Conservation (phyloP, 768 basidiomycete species). For the Trametes punicea region DNA sequence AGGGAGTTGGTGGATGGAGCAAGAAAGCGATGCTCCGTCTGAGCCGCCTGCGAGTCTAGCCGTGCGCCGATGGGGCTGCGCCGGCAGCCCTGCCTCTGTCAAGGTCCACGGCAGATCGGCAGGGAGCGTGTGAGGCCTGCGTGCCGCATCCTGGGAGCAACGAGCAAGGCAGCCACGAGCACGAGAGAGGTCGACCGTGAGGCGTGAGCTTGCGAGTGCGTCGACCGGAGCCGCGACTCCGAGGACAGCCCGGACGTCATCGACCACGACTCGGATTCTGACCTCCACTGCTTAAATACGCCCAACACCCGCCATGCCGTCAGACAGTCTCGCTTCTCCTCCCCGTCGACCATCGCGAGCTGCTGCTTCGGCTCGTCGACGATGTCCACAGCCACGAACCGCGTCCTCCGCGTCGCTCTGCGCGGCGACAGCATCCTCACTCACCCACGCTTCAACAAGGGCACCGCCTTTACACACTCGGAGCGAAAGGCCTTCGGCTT, state of each 20-base stretch:
- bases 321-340: background rate
- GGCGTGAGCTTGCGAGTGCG: no score
- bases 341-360: background rate
- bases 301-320: background rate
- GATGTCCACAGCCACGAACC: slow-evolving; percentile 22
- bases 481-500: slow-evolving; percentile 74
- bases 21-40: background rate
- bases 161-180: no score
- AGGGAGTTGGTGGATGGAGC: slow-evolving; percentile 1
- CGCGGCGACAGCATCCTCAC: slow-evolving; percentile 62
- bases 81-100: slow-evolving; percentile 6
- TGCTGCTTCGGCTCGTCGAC: background rate
- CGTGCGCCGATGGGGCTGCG: slow-evolving; percentile 1
- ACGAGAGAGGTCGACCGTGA: no score
- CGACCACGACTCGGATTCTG: no score
- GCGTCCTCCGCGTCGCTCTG: slow-evolving; percentile 45
- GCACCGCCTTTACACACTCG: slow-evolving; percentile 64
- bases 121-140: background rate
- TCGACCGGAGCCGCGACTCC: no score
- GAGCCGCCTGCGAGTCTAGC: slow-evolving; percentile 1
- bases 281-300: background rate
- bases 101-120: slow-evolving; percentile 5
- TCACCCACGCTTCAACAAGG: slow-evolving; percentile 72
- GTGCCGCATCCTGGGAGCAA: no score
- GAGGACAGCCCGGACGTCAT: no score